Evolutionary conservation across 208 protist species (phyloP).

Genomic region (Crithidia sp.): DNA sequence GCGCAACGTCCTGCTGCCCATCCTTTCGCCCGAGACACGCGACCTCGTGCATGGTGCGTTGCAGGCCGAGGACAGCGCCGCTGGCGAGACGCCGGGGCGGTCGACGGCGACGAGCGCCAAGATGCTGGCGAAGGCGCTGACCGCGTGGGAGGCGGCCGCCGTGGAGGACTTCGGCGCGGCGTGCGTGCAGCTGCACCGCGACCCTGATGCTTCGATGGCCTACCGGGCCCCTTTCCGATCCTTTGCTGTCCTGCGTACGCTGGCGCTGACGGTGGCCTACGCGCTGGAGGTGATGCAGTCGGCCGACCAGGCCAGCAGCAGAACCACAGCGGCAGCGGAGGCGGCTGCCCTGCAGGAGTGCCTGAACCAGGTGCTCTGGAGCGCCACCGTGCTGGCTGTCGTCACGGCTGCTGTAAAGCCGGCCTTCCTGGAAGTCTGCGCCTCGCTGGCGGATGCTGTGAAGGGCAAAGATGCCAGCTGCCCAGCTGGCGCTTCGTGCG

Average conservation of each 20-base stretch:
- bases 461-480: neutral
- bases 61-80: neutral
- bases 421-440: conserved; percentile 8
- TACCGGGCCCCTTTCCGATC: conserved; percentile 15
- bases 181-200: conserved; percentile 21
- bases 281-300: conserved; percentile 25
- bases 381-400: conserved; percentile 14
- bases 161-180: conserved; percentile 57
- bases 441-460: conserved; percentile 65
- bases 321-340: conserved; percentile 48
- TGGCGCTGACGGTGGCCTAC: conserved; percentile 23
- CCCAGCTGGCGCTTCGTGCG: neutral
- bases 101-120: conserved; percentile 2
- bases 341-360: conserved; percentile 94
- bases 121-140: conserved; percentile 13
- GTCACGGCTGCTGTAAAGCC: conserved; percentile 10
- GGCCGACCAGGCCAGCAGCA: neutral
- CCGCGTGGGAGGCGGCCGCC: conserved; percentile 92
- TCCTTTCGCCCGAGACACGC: conserved; percentile 8
- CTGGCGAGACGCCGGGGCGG: neutral
- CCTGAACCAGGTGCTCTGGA: conserved; percentile 12
- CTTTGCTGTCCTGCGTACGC: conserved; percentile 17
- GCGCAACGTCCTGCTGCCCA: conserved; percentile 23
- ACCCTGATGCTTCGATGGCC: conserved; percentile 10
- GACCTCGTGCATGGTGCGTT: conserved; percentile 14